phyloP scores from a whole-genome alignment of 2,329 filamentous ascomycete species.

The Arthrobotrys megalospora region DNA sequence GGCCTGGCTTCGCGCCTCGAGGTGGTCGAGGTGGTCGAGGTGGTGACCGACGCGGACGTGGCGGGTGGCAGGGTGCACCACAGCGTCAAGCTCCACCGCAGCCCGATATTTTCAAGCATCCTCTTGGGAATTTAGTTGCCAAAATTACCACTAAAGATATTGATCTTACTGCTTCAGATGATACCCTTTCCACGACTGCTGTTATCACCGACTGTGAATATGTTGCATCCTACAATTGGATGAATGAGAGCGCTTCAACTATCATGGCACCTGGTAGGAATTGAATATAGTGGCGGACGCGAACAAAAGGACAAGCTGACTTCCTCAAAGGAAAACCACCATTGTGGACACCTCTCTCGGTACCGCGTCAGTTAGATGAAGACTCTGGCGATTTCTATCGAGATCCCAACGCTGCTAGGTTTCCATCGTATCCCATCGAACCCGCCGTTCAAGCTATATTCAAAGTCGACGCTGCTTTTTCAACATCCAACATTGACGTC shows the following conservation, averaged over 20 bases:
- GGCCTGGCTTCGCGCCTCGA: constrained; percentile 35
- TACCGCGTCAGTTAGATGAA: constrained; percentile 66
- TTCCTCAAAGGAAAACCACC: constrained; percentile 70
- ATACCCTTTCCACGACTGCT: constrained; percentile 35
- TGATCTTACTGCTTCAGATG: constrained; percentile 35
- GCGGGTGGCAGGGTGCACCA: constrained; percentile 13
- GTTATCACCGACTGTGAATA: constrained; percentile 66
- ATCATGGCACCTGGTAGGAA: constrained; percentile 70
- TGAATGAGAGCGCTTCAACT: constrained; percentile 66
- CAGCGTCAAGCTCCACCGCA: constrained; percentile 26
- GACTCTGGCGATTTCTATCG: constrained; percentile 72
- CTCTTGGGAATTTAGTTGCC: constrained; percentile 39
- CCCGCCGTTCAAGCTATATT: constrained; percentile 70
- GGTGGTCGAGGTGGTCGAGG: constrained; percentile 39
- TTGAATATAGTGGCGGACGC: constrained; percentile 26
- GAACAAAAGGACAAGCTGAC: constrained; percentile 42
- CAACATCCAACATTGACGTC: constrained; percentile 70
- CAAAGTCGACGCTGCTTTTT: constrained; percentile 66
- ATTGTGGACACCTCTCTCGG: constrained; percentile 69
- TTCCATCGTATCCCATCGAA: constrained; percentile 71
- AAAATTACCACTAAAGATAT: constrained; percentile 44
- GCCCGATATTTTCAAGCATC: constrained; percentile 46
- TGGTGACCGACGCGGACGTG: constrained; percentile 4
- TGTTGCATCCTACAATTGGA: constrained; percentile 73
- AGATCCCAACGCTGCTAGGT: constrained; percentile 72